Base-by-base conservation (phyloP, 108 stramenopile species). In the Nitzschia sp. region DNA sequence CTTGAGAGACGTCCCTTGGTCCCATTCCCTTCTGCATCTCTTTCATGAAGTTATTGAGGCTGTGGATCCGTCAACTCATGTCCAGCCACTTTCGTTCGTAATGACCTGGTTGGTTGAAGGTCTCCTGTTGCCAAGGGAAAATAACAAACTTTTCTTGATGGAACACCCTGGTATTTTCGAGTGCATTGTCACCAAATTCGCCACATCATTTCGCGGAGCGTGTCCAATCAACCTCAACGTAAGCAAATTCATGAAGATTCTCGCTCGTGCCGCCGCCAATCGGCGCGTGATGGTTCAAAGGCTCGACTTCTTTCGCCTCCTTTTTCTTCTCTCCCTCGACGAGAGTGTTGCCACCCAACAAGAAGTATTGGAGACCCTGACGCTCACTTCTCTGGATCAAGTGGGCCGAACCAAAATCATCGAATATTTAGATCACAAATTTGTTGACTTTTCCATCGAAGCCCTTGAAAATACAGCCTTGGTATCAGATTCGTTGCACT, bases 41-140 rank as follows among this genome's bases (percentile, higher is more conserved):
- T 61, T 61, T 44, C 60, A 25, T 1, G 60, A 61, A 1, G 41
- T 45, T 2, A 61, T 61, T 15, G 41, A 26, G 9, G 26, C n/a
- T 45, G 60, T 45, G n/a, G 60, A 61, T 25, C 60, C 60, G 11
- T 13, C 16, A 8, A 26, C 31, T 13, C 31, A 44, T 61, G 41
- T 41, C 6, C 19, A 61, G 22, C 60, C 60, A 8, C 3, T 61
- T 13, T 41, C 60, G 2, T 61, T 61, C 23, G 41, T 61, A 5
- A 45, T 61, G 60, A 41, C 38, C 1, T 61, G 60, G 60, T 19
- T 61, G 13, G 60, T 61, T 13, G 60, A 61, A 44, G 60, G 60
- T 17, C 23, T 61, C 23, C 26, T 61, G 36, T 41, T 61, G 11
- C 60, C 13, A 3, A 41, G 41, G 1, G 41, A 61, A 17, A 31